A percentile compares a stretch with the other conserved stretches of the same genome.
These are phyloP conservation scores for Neonectria coccinea DNA, from an alignment of 2,329 filamentous ascomycete genomes.

Conservation along the genomic window DNA sequence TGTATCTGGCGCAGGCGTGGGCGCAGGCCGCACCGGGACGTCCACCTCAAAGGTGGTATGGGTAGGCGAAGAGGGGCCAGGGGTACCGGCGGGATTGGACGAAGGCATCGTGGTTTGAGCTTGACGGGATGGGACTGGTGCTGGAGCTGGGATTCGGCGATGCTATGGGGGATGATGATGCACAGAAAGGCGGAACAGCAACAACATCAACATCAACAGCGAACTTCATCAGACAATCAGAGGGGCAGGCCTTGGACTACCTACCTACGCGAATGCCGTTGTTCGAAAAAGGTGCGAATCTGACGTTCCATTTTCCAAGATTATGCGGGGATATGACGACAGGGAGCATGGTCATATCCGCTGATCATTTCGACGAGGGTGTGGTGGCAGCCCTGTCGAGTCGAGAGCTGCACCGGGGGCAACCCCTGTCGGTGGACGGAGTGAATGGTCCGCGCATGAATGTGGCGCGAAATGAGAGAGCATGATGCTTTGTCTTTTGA, in stretches of 20 bases:
- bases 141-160: neutral
- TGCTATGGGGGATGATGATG: conserved; percentile 24
- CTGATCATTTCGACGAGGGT: neutral
- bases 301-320: conserved; percentile 20
- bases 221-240: conserved; percentile 13
- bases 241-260: conserved; percentile 23
- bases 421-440: neutral
- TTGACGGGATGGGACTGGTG: conserved; percentile 2
- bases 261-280: neutral
- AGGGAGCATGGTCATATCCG: conserved; percentile 13
- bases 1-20: neutral
- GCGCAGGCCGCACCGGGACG: conserved; percentile 36
- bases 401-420: neutral
- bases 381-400: neutral
- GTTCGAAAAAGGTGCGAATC: conserved; percentile 31
- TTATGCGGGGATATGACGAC: conserved; percentile 44
- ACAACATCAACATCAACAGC: conserved; percentile 7
- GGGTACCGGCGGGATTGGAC: conserved; percentile 28
- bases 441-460: neutral
- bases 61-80: conserved; percentile 35
- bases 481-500: neutral
- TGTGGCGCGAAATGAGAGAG: neutral
- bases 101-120: conserved; percentile 17
- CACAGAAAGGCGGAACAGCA: too few species aligned
- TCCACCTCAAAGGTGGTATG: conserved; percentile 45